Percentiles rank a stretch among this genome's conserved stretches.
phyloP scores from a whole-genome alignment of 2,329 filamentous ascomycete species.

The Trichoderma sp. region DNA sequence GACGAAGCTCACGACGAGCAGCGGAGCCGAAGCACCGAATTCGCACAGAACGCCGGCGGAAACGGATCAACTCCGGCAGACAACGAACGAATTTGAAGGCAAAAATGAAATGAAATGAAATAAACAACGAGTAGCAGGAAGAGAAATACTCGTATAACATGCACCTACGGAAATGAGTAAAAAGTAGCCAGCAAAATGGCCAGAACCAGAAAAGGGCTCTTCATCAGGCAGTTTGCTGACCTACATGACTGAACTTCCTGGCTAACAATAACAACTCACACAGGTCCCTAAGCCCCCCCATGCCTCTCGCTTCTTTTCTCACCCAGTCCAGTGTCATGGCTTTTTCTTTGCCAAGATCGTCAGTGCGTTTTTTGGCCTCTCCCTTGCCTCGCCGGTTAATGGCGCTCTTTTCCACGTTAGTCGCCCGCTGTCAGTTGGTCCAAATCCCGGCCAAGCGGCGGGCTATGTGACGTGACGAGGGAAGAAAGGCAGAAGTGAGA shows the following conservation, averaged over 20 bases:
- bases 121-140: neutral
- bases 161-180: neutral
- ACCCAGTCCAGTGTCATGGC: neutral
- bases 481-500: neutral
- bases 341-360: neutral
- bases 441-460: constrained; percentile 2
- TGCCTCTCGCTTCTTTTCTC: neutral
- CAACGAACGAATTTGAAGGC: too few relatives aligned
- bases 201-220: neutral
- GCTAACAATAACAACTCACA: neutral
- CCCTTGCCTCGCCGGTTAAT: neutral
- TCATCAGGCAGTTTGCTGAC: neutral
- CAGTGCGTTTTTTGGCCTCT: neutral
- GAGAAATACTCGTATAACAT: neutral
- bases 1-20: neutral
- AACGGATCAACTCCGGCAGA: constrained; percentile 10
- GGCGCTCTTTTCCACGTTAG: neutral
- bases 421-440: neutral
- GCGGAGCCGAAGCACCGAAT: constrained; percentile 3
- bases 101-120: neutral
- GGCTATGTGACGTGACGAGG: neutral
- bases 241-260: neutral
- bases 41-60: neutral
- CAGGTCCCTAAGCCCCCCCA: neutral
- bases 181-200: neutral